phyloP scores from a whole-genome alignment of 139 green algal genomes.

The Auxenochlorella pyrenoidosa region DNA sequence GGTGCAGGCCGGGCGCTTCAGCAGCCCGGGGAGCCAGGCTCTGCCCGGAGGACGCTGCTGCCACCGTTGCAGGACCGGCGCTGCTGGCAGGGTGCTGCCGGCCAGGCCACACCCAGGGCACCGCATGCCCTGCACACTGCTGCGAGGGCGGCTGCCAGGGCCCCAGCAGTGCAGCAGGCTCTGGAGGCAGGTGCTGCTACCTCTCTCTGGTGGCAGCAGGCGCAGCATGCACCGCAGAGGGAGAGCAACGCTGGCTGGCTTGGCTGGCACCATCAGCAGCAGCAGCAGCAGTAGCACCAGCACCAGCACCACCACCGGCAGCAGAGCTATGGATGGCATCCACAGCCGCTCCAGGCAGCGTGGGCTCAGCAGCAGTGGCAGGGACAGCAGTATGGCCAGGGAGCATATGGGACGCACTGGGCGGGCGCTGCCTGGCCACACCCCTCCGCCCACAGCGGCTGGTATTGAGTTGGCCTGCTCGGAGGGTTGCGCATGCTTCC shows the following conservation, averaged over 20 bases:
- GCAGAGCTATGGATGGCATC: not conserved
- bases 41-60: not conserved
- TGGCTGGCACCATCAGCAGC: not conserved
- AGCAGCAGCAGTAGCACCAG: not conserved
- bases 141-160: not conserved
- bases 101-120: not conserved
- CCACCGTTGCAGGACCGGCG: not conserved
- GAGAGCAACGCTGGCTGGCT: not conserved
- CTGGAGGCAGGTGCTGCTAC: not conserved
- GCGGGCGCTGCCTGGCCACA: not conserved
- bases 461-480: too few relatives aligned
- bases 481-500: too few relatives aligned
- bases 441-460: not conserved
- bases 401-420: not conserved
- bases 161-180: not conserved
- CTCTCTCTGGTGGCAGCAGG: not conserved
- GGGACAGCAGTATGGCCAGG: not conserved
- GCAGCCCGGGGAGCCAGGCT: too few relatives aligned
- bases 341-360: not conserved
- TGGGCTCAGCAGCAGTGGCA: not conserved
- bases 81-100: not conserved
- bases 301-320: not conserved
- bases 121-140: constrained; percentile 3
- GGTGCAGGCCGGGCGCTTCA: too few relatives aligned
- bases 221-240: not conserved